These are phyloP conservation scores for Fraxinus latifolia DNA, from an alignment of 305 asterid species.

Conservation along the genomic window DNA sequence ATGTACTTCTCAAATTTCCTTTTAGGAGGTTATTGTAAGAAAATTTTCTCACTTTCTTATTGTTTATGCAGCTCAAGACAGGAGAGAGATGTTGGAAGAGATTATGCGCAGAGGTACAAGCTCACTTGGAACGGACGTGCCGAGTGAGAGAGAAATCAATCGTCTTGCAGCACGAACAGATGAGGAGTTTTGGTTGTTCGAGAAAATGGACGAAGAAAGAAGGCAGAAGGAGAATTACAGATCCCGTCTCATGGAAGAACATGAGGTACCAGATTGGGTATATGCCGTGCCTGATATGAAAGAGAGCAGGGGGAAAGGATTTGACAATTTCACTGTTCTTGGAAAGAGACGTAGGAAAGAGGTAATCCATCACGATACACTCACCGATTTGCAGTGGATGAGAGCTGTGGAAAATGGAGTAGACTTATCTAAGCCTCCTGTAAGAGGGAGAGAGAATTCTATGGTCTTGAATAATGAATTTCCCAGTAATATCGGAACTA, in stretches of 20 bases:
- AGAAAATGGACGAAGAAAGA: conserved; percentile 97
- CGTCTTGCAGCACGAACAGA: conserved; percentile 94
- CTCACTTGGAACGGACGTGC: conserved; percentile 87
- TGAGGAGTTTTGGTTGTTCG: conserved; percentile 89
- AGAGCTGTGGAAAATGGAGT: conserved; percentile 73
- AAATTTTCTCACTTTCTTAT: conserved; percentile 18
- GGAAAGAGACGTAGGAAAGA: conserved; percentile 90
- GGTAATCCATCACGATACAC: conserved; percentile 69
- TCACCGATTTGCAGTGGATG: conserved; percentile 62
- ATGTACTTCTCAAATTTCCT: too few species aligned
- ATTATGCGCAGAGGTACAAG: conserved; percentile 92
- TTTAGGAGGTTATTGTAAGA: too few species aligned
- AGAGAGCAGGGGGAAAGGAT: conserved; percentile 51
- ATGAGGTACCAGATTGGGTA: conserved; percentile 97
- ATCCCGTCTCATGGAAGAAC: conserved; percentile 91
- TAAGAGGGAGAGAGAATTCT: conserved; percentile 41
- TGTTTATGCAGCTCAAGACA: conserved; percentile 80
- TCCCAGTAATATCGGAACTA: conserved; percentile 19
- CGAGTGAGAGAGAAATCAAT: conserved; percentile 94
- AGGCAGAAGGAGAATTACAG: conserved; percentile 77
- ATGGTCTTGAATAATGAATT: conserved; percentile 29
- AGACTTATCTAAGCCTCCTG: conserved; percentile 37
- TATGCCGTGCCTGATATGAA: conserved; percentile 52
- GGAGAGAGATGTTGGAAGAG: conserved; percentile 88
- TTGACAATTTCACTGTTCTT: conserved; percentile 50